Percentiles rank a stretch among this genome's conserved stretches.
These are phyloP conservation scores for Metschnikowia santaceciliae DNA, from an alignment of 805 yeast genomes.

Conservation along the genomic window DNA sequence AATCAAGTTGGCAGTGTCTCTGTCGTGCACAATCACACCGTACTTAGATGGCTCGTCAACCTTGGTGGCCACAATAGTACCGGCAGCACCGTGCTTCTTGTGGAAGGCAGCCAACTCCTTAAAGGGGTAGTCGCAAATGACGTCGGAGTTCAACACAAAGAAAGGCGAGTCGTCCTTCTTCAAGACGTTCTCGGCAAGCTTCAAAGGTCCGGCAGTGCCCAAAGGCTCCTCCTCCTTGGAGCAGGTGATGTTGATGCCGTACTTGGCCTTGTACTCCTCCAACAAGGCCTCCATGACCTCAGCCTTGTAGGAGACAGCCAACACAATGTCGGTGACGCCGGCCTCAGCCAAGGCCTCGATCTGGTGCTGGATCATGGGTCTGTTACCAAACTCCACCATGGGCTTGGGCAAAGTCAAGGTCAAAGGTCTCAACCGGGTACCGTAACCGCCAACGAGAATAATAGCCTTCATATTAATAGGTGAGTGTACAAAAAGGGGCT, in stretches of 20 bases:
- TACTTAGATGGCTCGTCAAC: conserved; percentile 99
- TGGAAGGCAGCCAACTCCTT: conserved; percentile 89
- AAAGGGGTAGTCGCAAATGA: conserved; percentile 98
- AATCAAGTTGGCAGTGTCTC: conserved; percentile 89
- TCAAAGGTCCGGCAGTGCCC: conserved; percentile 99
- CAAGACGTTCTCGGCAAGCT: conserved; percentile 90
- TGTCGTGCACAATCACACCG: conserved; percentile 98
- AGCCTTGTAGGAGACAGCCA: conserved; percentile 99
- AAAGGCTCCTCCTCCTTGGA: conserved; percentile 99
- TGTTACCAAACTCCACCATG: conserved; percentile 95
- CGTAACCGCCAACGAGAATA: conserved; percentile 99
- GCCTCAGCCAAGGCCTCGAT: conserved; percentile 97
- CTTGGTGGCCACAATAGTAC: conserved; percentile 98
- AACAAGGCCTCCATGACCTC: conserved; percentile 97
- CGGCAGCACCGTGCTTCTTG: conserved; percentile 92
- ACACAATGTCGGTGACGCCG: conserved; percentile 97
- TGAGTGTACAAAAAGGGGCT: not conserved
- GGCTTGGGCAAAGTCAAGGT: conserved; percentile 95
- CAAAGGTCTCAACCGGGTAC: conserved; percentile 99
- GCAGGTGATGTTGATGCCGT: conserved; percentile 92
- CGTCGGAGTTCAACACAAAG: conserved; percentile 97
- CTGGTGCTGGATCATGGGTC: conserved; percentile 98
- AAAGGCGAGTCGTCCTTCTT: conserved; percentile 95
- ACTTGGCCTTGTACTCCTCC: conserved; percentile 89
- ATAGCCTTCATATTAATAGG: conserved; percentile 74